phyloP scores from a whole-genome alignment of 805 yeast genomes.

The Lachancea dasiensis region DNA sequence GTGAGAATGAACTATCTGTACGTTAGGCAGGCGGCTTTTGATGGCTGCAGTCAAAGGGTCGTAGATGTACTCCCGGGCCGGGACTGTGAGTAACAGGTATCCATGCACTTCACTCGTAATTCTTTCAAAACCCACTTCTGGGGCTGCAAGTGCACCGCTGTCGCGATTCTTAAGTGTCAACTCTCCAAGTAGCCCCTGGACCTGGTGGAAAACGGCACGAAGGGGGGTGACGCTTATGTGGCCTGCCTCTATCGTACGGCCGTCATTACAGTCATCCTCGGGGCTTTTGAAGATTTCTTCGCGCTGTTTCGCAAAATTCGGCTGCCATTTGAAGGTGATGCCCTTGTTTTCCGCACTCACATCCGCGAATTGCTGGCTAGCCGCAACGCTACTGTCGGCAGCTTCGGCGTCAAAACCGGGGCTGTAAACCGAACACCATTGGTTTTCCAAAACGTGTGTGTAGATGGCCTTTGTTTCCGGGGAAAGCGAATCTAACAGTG shows the following conservation, averaged over 20 bases:
- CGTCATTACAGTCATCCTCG: conserved; percentile 52
- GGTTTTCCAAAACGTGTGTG: conserved; percentile 76
- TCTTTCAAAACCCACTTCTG: background rate
- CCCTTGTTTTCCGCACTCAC: conserved; percentile 29
- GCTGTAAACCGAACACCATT: conserved; percentile 57
- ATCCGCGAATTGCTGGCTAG: conserved; percentile 33
- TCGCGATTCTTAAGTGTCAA: conserved; percentile 7
- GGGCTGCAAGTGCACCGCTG: background rate
- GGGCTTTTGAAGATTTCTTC: conserved; percentile 45
- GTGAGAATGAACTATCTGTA: conserved; percentile 22
- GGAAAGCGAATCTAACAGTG: conserved; percentile 51
- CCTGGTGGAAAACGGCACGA: conserved; percentile 58
- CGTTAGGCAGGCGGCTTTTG: conserved; percentile 29
- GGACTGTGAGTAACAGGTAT: conserved; percentile 25
- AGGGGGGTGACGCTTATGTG: conserved; percentile 64
- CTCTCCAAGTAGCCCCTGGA: conserved; percentile 20
- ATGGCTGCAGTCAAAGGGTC: conserved; percentile 34
- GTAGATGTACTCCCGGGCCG: conserved; percentile 37
- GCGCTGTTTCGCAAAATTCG: conserved; percentile 54
- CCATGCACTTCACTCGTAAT: background rate
- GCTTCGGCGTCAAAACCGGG: conserved; percentile 7
- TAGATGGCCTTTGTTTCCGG: conserved; percentile 56
- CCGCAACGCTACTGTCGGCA: conserved; percentile 34
- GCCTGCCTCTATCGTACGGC: conserved; percentile 59
- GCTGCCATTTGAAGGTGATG: conserved; percentile 70